Conservation (phyloP, 1,284 basidiomycete species). For the Rhodofomes roseus region DNA sequence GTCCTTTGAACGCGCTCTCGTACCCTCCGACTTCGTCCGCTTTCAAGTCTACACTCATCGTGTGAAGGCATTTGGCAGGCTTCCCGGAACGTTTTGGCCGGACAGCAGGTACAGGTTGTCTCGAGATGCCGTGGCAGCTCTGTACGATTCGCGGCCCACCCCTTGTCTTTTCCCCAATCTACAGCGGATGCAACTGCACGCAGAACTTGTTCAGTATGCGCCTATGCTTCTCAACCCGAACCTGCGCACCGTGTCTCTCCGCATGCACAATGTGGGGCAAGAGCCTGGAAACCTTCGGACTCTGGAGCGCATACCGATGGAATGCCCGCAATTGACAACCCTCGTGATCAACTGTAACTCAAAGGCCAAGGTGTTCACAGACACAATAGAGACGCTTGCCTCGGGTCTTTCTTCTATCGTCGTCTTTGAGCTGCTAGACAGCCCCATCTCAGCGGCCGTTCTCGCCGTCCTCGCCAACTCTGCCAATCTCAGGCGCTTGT, state of each 20-base stretch:
- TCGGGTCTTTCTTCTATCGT: no score
- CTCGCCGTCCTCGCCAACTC: no score
- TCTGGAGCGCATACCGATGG: no score
- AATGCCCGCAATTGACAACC: no score
- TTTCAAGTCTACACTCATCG: constrained; percentile 1
- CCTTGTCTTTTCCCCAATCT: constrained; percentile 1
- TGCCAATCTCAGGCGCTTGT: no score
- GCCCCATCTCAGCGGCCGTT: no score
- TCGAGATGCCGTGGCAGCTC: not conserved
- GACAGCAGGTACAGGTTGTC: not conserved
- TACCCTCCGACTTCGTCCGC: constrained; percentile 2
- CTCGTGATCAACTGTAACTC: no score
- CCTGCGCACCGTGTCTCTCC: not conserved
- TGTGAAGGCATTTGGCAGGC: not conserved
- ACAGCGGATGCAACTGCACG: not conserved
- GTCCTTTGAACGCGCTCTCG: not conserved
- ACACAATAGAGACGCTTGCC: no score
- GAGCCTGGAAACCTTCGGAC: no score
- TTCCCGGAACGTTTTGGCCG: not conserved
- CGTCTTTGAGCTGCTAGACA: no score
- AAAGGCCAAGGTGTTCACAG: no score
- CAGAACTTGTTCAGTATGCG: not conserved
- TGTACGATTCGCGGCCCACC: not conserved
- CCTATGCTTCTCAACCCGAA: not conserved
- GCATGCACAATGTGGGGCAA: not conserved